These are phyloP conservation scores for Emmonsia crescens DNA, from an alignment of 2,329 filamentous ascomycete species.

Conservation along the genomic window DNA sequence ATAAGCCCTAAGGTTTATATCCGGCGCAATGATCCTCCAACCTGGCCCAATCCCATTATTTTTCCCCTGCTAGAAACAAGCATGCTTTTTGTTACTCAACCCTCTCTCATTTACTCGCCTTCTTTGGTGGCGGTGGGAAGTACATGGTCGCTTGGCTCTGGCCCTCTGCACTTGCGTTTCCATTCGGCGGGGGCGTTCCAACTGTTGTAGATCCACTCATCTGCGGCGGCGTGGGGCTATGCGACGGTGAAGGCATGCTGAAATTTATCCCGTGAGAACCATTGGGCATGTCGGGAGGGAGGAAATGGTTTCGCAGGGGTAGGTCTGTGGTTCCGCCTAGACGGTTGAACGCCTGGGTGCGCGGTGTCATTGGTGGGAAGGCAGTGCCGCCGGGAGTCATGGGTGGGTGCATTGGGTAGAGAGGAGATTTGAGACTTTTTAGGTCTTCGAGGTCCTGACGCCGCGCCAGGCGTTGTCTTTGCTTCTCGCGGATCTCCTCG, in stretches of 20 bases:
- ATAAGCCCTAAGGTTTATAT: neutral
- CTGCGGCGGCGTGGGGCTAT: neutral
- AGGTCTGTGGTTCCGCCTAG: constrained; percentile 30
- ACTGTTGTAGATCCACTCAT: neutral
- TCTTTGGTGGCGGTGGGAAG: constrained; percentile 36
- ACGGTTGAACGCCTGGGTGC: constrained; percentile 33
- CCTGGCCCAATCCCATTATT: neutral
- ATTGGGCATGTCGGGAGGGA: constrained; percentile 11
- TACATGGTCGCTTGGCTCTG: constrained; percentile 22
- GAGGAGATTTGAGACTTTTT: constrained; percentile 29
- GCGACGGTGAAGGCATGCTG: constrained; percentile 15
- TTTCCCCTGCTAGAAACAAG: neutral
- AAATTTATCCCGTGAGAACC: neutral
- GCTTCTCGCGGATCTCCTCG: constrained; percentile 24
- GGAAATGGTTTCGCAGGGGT: constrained; percentile 29
- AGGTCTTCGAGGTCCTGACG: constrained; percentile 24
- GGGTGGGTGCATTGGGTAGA: constrained; percentile 23
- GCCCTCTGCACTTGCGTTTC: neutral
- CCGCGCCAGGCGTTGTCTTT: constrained; percentile 20
- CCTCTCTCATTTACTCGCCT: constrained; percentile 17
- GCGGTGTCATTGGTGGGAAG: constrained; percentile 31
- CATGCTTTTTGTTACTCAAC: neutral
- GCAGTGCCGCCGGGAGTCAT: constrained; percentile 18
- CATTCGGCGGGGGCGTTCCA: neutral
- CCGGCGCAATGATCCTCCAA: neutral